Evolutionary conservation across 2,329 filamentous ascomycete genomes (phyloP), one percentile per base, ranked within the genome.

Genomic region (Xylogone sp.): DNA sequence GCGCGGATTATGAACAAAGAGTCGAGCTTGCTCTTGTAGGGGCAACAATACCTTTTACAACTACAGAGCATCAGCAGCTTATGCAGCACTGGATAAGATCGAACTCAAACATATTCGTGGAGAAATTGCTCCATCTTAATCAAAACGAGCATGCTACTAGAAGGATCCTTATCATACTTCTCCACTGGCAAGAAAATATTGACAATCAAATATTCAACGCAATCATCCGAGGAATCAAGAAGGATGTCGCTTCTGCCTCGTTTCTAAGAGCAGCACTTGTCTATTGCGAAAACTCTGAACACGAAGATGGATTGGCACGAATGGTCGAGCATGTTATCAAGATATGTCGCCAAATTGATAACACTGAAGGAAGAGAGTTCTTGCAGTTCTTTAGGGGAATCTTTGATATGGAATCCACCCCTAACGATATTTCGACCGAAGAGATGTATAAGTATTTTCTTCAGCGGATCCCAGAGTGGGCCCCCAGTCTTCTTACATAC

Each of bases 81-180:
- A 69, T 75, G 51, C 65, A 66, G 31, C 69, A 75, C 31, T 76
- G 73, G 70, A 62, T 64, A 56, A 59, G 66, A 46, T 62, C 51
- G 29, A 57, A 59, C 21, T 56, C 62, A 3, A 82, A 78, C 55
- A 69, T 83, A n/a, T 82, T 87, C 48, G 65, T 86, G 21, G 82
- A 84, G 62, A 89, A 87, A 63, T 72, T 91, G 21, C 72, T 91
- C 22, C 71, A 73, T 19, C 74, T 87, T 46, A 77, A 85, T 55
- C 79, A 85, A 61, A 83, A 82, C 49, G 66, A 68, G 0, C 56
- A 63, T 1, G 71, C 73, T 2, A 82, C 79, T 1, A 72, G 78
- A 46, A 70, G 68, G 12, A 86, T 91, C 48, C 64, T 91, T 46
- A 68, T 68, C 34, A 71, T 75, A 3, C 72, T 90, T 31, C 68